Base-by-base conservation (phyloP, 2,329 filamentous ascomycete species). In the Elsinoe ampelina region DNA sequence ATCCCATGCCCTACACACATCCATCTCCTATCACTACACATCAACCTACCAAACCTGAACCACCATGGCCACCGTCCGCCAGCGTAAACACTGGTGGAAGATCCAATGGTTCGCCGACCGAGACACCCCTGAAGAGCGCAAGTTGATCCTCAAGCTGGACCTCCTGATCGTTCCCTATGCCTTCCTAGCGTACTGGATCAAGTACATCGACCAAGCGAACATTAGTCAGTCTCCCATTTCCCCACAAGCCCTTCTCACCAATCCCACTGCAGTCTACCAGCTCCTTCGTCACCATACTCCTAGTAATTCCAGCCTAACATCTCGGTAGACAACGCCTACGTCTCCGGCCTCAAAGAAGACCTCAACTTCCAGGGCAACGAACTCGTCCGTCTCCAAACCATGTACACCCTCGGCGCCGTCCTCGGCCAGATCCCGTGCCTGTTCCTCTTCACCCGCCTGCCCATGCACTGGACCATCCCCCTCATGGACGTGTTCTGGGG, bases 191-290 rank as follows among this genome's bases (percentile, higher is more conserved):
- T 81, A 80, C 59, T 82, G 78, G 75, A 73, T 77, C 52, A 81
- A 80, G 63, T 79, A 80, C 58, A 73, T 82, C 7, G 78, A 80
- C 60, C 77, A 80, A 60, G 68, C 75, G 2, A 80, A 80, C 56
- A 71, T 80, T 51, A 80, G 77, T 80, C 60, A 51, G 70, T 60
- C 41, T 22, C n/a, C 5, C 19, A 2, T 45, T 17, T 15, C 13
- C 3, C 20, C 41, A 5, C 41, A 5, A 13, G n/a, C 39, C 15
- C 39, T 11, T 19, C 39, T 20, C 39, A 42, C 5, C 13, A 42
- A 2, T 1, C 17, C n/a, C 19, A 3, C 26, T 11, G 5, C 41
- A 6, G 4, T 20, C 17, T 12, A 6, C 41, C 30, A 5, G n/a
- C 41, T 30, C 41, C 8, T 5, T 10, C 42, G 22, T 22, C 22